These are phyloP conservation scores for Russula lepida DNA, from an alignment of 768 basidiomycete species.

Conservation along the genomic window DNA sequence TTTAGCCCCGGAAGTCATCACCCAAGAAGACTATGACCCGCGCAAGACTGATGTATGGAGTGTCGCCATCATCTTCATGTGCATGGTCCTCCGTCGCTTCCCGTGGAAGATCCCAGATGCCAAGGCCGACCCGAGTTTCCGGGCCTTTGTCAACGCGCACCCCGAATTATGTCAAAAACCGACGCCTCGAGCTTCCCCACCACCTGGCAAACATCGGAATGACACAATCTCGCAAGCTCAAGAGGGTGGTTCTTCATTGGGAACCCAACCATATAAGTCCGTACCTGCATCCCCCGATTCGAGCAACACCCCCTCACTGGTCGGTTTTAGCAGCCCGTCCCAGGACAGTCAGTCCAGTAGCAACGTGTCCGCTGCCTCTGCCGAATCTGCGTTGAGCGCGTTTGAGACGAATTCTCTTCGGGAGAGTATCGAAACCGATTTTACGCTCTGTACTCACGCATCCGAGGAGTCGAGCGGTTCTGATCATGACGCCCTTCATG, in stretches of 20 bases:
- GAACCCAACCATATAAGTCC: slow-evolving; percentile 3
- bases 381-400: slow-evolving; percentile 1
- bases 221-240: neutral
- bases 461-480: slow-evolving; percentile 11
- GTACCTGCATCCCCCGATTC: neutral
- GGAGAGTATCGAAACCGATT: slow-evolving; percentile 10
- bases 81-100: slow-evolving; percentile 95
- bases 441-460: slow-evolving; percentile 9
- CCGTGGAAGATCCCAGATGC: slow-evolving; percentile 98
- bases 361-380: slow-evolving; percentile 1
- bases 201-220: neutral
- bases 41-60: slow-evolving; percentile 98
- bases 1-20: slow-evolving; percentile 92
- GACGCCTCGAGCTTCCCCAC: slow-evolving; percentile 12
- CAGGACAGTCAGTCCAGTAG: slow-evolving; percentile 14
- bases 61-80: slow-evolving; percentile 97
- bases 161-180: slow-evolving; percentile 60
- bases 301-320: slow-evolving; percentile 15
- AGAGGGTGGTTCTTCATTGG: neutral
- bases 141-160: slow-evolving; percentile 86
- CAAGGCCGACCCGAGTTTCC: slow-evolving; percentile 87
- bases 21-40: slow-evolving; percentile 78
- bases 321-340: neutral
- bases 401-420: slow-evolving; percentile 9
- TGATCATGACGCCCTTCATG: neutral